These are phyloP conservation scores for Nephelium lappaceum DNA, from an alignment of 345 rosid genomes.

Conservation along the genomic window DNA sequence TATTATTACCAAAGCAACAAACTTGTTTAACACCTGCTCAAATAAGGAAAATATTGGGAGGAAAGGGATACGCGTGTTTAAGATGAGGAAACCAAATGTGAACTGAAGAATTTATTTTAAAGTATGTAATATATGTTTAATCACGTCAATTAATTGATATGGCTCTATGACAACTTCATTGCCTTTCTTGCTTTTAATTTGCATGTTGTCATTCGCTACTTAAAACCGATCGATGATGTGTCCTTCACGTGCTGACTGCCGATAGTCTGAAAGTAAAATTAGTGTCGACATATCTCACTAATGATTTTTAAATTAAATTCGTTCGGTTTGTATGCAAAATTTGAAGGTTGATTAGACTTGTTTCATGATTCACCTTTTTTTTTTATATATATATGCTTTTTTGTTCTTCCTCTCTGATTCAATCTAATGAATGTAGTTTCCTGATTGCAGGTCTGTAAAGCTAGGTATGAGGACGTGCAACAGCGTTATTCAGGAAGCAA, in stretches of 20 bases:
- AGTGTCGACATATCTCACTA: neutral
- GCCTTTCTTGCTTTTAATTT: neutral
- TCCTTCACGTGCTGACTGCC: neutral
- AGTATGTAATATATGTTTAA: neutral
- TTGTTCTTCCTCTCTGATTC: neutral
- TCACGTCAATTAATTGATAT: neutral
- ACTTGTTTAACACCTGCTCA: neutral
- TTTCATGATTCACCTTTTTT: neutral
- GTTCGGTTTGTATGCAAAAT: neutral
- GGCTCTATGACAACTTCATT: neutral
- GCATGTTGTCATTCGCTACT: neutral
- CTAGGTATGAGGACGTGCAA: constrained; percentile 74
- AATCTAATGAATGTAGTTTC: constrained; percentile 3
- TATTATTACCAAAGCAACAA: neutral
- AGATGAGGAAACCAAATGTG: too few species aligned
- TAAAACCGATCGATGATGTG: neutral
- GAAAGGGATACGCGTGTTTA: neutral
- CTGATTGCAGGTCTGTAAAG: constrained; percentile 65
- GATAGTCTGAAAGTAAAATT: neutral
- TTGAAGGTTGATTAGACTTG: neutral
- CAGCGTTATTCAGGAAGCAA: constrained; percentile 62
- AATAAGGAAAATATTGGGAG: neutral
- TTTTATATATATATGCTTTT: too few species aligned
- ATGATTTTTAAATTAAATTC: neutral
- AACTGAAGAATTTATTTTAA: neutral